Percentiles rank a stretch among this genome's conserved stretches.
Conservation (phyloP, 176 grass and related monocot genomes). For the Cenchrus purpureus region DNA sequence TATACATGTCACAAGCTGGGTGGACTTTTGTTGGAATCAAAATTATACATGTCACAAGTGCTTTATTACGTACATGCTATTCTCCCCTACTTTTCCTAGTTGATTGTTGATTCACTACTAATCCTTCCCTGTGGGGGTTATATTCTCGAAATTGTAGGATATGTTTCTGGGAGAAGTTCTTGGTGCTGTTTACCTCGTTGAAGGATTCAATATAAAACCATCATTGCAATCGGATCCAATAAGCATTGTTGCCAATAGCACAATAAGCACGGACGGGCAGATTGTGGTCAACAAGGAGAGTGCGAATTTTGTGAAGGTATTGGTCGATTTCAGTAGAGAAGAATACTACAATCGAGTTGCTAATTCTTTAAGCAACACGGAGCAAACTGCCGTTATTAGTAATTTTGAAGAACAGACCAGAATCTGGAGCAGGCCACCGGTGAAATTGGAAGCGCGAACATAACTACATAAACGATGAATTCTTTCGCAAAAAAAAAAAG, state of each 20-base stretch:
- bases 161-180: slow-evolving; percentile 87
- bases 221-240: slow-evolving; percentile 47
- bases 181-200: slow-evolving; percentile 75
- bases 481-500: no score
- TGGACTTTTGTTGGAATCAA: no score
- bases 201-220: slow-evolving; percentile 53
- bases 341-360: slow-evolving; percentile 63
- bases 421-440: slow-evolving; percentile 53
- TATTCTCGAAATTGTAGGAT: slow-evolving; percentile 47
- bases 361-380: slow-evolving; percentile 48
- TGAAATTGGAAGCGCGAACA: slow-evolving; percentile 4
- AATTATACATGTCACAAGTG: no score
- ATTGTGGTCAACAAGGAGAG: slow-evolving; percentile 33
- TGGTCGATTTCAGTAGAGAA: slow-evolving; percentile 52
- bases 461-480: not conserved
- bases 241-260: slow-evolving; percentile 45
- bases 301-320: slow-evolving; percentile 51
- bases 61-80: no score
- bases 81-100: not conserved
- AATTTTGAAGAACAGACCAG: slow-evolving; percentile 73
- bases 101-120: not conserved
- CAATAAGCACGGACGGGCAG: slow-evolving; percentile 51
- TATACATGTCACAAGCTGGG: no score
- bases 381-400: slow-evolving; percentile 58
- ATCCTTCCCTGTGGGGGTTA: not conserved